phyloP scores from a whole-genome alignment of 2,329 filamentous ascomycete species.

The Botrytis deweyae region DNA sequence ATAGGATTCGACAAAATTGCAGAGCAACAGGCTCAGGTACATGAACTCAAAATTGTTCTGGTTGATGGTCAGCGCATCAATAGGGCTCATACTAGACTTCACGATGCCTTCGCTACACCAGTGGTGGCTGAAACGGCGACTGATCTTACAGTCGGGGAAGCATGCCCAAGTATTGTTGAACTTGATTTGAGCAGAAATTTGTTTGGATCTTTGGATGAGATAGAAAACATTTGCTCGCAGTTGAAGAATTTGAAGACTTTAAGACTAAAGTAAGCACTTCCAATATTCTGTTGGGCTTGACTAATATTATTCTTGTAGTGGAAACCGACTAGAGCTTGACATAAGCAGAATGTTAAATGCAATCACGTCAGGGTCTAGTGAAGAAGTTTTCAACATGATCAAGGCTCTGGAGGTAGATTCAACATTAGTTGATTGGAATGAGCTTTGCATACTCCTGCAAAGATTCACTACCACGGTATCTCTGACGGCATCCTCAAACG shows the following conservation, averaged over 20 bases:
- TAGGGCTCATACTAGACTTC: slow-evolving; percentile 37
- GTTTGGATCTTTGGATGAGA: slow-evolving; percentile 64
- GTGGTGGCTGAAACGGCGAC: background rate
- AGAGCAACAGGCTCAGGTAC: slow-evolving; percentile 71
- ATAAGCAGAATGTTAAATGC: background rate
- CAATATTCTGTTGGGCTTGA: background rate
- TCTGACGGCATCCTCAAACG: slow-evolving; percentile 58
- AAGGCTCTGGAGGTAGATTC: slow-evolving; percentile 65
- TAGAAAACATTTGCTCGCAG: slow-evolving; percentile 69
- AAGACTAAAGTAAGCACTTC: slow-evolving; percentile 64
- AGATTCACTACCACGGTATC: slow-evolving; percentile 54
- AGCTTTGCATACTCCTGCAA: slow-evolving; percentile 55
- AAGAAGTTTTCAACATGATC: slow-evolving; percentile 50
- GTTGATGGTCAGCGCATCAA: slow-evolving; percentile 72
- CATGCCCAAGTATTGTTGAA: slow-evolving; percentile 69
- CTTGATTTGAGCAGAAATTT: slow-evolving; percentile 85
- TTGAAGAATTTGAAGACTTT: slow-evolving; percentile 65
- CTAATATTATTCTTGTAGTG: slow-evolving; percentile 48
- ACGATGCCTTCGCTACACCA: background rate
- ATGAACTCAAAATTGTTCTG: slow-evolving; percentile 77
- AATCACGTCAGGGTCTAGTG: slow-evolving; percentile 27
- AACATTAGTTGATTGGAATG: slow-evolving; percentile 64
- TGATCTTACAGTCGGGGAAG: slow-evolving; percentile 44
- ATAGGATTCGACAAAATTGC: slow-evolving; percentile 94
- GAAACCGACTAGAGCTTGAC: slow-evolving; percentile 63